Evolutionary conservation across 2,329 filamentous ascomycete species (phyloP).

Genomic region (Botryotinia globosa): DNA sequence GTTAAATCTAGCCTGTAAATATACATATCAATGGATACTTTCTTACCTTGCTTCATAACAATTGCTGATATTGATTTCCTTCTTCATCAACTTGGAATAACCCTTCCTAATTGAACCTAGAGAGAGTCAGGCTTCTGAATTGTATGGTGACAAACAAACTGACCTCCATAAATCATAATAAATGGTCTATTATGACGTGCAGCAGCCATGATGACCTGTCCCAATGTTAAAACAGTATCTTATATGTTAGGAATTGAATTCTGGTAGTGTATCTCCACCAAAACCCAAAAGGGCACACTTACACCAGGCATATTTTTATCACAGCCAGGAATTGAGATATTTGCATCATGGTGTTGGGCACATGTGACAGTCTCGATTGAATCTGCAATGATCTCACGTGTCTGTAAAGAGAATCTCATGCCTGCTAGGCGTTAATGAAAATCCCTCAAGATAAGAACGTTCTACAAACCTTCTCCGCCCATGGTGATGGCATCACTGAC

Average conservation of each 20-base stretch:
- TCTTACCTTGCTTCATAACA: slow-evolving; percentile 21
- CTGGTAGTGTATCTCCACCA: background rate
- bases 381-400: slow-evolving; percentile 88
- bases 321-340: slow-evolving; percentile 88
- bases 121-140: background rate
- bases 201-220: slow-evolving; percentile 69
- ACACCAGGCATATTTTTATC: slow-evolving; percentile 95
- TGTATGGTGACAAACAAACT: background rate
- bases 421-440: slow-evolving; percentile 48
- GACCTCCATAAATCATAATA: slow-evolving; percentile 82
- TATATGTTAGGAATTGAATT: background rate
- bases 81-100: slow-evolving; percentile 72
- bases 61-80: slow-evolving; percentile 81
- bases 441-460: background rate
- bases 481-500: slow-evolving; percentile 83
- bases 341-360: slow-evolving; percentile 84
- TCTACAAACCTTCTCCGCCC: slow-evolving; percentile 73
- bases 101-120: slow-evolving; percentile 79
- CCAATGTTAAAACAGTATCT: background rate
- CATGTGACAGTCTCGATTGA: slow-evolving; percentile 91
- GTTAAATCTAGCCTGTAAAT: background rate
- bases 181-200: slow-evolving; percentile 88
- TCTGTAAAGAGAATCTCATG: slow-evolving; percentile 91
- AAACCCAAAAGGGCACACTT: background rate
- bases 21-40: background rate